Base-by-base conservation (phyloP, 2,329 filamentous ascomycete species). In the Hypocreales sp. region DNA sequence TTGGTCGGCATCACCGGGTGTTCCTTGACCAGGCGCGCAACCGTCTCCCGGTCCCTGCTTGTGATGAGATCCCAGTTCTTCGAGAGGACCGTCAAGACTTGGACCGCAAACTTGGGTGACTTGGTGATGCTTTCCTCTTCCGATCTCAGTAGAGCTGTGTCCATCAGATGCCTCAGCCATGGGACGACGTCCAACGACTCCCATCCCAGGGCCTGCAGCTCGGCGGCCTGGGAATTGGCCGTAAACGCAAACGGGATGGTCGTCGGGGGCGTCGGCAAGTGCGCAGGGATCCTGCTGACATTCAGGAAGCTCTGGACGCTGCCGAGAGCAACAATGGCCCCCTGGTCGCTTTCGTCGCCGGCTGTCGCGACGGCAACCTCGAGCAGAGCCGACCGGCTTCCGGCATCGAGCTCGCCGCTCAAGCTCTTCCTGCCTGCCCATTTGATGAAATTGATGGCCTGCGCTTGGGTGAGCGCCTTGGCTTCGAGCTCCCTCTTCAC, bases 1-100 rank as follows among this genome's bases (percentile, higher is more conserved):
- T 83, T 94, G 0, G 90, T 95, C 0, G 90, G 90, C 45, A 98
- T 81, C 16, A 92, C 68, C 0, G 82, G 68, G 26, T 78, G 64
- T 3, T 65, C 57, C 28, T 72, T 67, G 4, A 95, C 57, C 5
- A 83, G 53, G 11, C 67, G 58, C 7, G 69, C 55, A 4, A 92
- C 61, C 0, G 67, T 69, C 12, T 65, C 60, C 47, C 78, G 90
- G 3, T 76, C 74, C 3, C 58, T 58, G 24, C 60, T 59, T 35
- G 72, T 77, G 11, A 92, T 53, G n/a, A 67, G 67, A 26, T 95
- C 87, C 83, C 86, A 98, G 37, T 79, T 75, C 46, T 87, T 94
- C 2, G 87, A 92, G 13, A 94, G 45, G 1, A 93, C 68, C 2
- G 71, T 70, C 18, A 98, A 62, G 8, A 93, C 67, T 36, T 81